Evolutionary conservation across 1,284 basidiomycete genomes (phyloP), one percentile per base, ranked within the genome.

Genomic region (Microbotryum lychnidis-dioicae): DNA sequence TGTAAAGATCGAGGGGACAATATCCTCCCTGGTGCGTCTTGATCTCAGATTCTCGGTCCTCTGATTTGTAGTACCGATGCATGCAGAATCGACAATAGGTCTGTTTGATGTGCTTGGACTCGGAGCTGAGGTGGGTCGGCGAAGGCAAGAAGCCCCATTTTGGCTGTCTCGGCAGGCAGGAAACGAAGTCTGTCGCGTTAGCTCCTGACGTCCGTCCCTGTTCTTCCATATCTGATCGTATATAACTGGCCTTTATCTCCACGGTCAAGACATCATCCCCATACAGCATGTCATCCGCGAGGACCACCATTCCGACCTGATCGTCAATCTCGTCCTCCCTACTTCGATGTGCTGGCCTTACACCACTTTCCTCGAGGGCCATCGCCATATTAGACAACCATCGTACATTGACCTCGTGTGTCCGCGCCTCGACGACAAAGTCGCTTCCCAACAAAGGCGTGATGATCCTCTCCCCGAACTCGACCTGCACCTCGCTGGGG

Each of bases 101-200:
- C 6, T 79, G 79, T 78, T 94, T 96, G 71, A 84, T 77, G 0
- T 72, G 63, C 20, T 76, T 78, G 1, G 84, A 86, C 55, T 77
- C 76, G 3, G 77, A 70, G 0, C 89, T 84, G 53, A 88, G 77
- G 76, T 85, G 79, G 12, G 72, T 67, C 20, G 80, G 66, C 29
- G 78, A 79, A 7, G 91, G 90, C 33, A 94, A 75, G 75, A 96
- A 94, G 4, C 84, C 90, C 91, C 91, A 96, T 79, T 96, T 96
- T 50, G 91, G 91, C 91, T 94, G 69, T 14, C 25, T n/a, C 31
- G n/a, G n/a, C 46, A 53, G 29, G 25, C 51, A 21, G 52, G 37
- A 18, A 55, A 20, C 29, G 49, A 14, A 61, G 44, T 51, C 25
- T 31, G 50, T 52, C 42, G 55, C 18, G 21, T 64, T 18, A 52